A percentile compares a stretch with the other conserved stretches of the same genome.
phyloP scores from a whole-genome alignment of 2,329 filamentous ascomycete genomes.

The Penicillium sp. region DNA sequence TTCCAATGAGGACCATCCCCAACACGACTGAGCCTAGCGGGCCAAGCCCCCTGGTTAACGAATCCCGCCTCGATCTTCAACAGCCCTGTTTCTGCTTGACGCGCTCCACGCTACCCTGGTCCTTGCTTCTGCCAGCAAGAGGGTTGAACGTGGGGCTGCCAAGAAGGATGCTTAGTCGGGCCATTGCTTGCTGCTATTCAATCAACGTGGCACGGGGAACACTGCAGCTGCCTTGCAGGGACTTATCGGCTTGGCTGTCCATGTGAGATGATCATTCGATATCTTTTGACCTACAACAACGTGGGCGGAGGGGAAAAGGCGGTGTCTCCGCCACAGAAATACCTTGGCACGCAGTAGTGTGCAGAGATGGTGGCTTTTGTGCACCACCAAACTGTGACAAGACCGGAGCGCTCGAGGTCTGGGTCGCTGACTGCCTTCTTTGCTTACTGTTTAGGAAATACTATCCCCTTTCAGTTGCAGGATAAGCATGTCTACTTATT shows the following conservation, averaged over 20 bases:
- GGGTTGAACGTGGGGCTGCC: conserved; percentile 11
- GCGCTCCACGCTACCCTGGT: neutral
- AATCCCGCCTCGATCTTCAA: neutral
- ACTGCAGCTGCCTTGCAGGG: conserved; percentile 13
- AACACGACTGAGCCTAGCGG: conserved; percentile 5
- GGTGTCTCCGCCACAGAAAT: conserved; percentile 20
- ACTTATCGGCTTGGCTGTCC: neutral
- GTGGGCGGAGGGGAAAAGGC: conserved; percentile 15
- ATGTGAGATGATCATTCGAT: neutral
- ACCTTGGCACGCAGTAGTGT: conserved; percentile 14
- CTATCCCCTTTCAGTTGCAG: neutral
- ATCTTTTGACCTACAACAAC: neutral
- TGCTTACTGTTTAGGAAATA: neutral
- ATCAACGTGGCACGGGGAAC: conserved; percentile 17
- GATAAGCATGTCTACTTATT: neutral
- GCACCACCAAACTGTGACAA: conserved; percentile 8
- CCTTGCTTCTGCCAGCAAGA: conserved; percentile 7
- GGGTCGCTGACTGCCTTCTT: neutral
- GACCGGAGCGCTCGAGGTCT: conserved; percentile 1
- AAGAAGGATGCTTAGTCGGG: conserved; percentile 9
- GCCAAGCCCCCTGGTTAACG: conserved; percentile 3
- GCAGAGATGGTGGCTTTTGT: conserved; percentile 11
- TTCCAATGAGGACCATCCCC: conserved; percentile 12
- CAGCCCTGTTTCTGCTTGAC: conserved; percentile 5
- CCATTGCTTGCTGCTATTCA: conserved; percentile 1